These are phyloP conservation scores for Tetrapisispora taiwanensis DNA, from an alignment of 805 yeast genomes.

Conservation along the genomic window DNA sequence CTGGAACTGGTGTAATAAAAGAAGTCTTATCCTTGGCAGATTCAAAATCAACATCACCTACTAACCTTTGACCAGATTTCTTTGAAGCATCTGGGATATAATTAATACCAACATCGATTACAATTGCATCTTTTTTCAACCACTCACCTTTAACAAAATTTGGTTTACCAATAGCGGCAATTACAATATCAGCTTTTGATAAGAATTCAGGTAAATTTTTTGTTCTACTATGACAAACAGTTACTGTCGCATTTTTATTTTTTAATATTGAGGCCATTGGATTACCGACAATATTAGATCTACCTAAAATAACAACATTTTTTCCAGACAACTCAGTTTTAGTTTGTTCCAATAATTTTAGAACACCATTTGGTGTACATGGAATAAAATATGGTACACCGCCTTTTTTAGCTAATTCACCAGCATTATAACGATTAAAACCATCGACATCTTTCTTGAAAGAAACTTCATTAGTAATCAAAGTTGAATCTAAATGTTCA, in stretches of 20 bases:
- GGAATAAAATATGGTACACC: slow-evolving; percentile 67
- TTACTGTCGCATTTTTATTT: slow-evolving; percentile 66
- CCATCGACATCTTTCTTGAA: slow-evolving; percentile 77
- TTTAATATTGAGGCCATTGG: slow-evolving; percentile 66
- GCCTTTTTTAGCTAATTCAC: slow-evolving; percentile 64
- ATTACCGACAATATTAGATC: slow-evolving; percentile 79
- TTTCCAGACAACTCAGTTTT: slow-evolving; percentile 50
- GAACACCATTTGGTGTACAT: slow-evolving; percentile 77
- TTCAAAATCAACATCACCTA: slow-evolving; percentile 90
- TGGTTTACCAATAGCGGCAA: slow-evolving; percentile 87
- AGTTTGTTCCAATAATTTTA: slow-evolving; percentile 50
- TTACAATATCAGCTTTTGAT: slow-evolving; percentile 60
- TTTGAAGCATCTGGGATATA: slow-evolving; percentile 66
- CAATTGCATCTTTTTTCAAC: slow-evolving; percentile 75
- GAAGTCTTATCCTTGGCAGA: slow-evolving; percentile 51
- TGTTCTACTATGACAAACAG: slow-evolving; percentile 63
- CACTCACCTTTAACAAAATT: slow-evolving; percentile 78
- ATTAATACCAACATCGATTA: slow-evolving; percentile 93
- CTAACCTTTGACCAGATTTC: slow-evolving; percentile 71
- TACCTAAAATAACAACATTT: slow-evolving; percentile 73
- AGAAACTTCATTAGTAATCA: slow-evolving; percentile 54
- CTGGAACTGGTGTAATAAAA: slow-evolving; percentile 91
- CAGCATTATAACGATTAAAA: slow-evolving; percentile 66
- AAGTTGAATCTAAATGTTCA: slow-evolving; percentile 54
- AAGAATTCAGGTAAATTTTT: slow-evolving; percentile 41